A percentile compares a stretch with the other conserved stretches of the same genome.
Evolutionary conservation across 495 filamentous ascomycete species (phyloP).

Genomic region (Oidiodendron maius): DNA sequence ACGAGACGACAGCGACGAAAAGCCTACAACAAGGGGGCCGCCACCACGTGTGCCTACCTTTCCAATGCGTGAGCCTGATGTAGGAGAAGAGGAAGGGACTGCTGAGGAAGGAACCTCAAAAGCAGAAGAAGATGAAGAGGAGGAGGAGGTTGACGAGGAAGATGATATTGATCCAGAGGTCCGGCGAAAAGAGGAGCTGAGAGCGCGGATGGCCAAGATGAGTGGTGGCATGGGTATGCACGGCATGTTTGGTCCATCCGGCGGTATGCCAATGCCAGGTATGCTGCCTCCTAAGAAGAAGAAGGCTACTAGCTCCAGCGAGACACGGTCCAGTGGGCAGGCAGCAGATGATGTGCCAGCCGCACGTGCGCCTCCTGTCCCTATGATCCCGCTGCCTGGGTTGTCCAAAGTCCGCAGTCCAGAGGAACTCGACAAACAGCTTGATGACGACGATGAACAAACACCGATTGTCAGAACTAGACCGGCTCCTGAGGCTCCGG

Average conservation of each 20-base stretch:
- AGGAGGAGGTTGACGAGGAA: slow-evolving; percentile 68
- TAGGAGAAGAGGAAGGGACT: slow-evolving; percentile 35
- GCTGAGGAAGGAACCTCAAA: slow-evolving; percentile 34
- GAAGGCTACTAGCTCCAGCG: slow-evolving; percentile 32
- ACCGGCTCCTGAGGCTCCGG: slow-evolving; percentile 46
- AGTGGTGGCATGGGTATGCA: slow-evolving; percentile 97
- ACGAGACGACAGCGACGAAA: slow-evolving; percentile 67
- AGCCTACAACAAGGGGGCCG: slow-evolving; percentile 21
- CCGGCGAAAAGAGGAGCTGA: slow-evolving; percentile 77
- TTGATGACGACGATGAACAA: slow-evolving; percentile 22
- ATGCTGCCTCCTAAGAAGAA: slow-evolving; percentile 56
- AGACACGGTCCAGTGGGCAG: slow-evolving; percentile 38
- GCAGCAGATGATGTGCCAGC: slow-evolving; percentile 37
- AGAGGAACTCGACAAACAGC: slow-evolving; percentile 22
- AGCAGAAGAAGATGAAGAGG: slow-evolving; percentile 48
- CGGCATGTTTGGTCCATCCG: slow-evolving; percentile 80
- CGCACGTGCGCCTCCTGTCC: slow-evolving; percentile 59
- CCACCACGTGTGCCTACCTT: slow-evolving; percentile 23
- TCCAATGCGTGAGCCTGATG: slow-evolving; percentile 18
- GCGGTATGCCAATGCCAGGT: slow-evolving; percentile 38
- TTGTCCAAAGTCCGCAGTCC: slow-evolving; percentile 36
- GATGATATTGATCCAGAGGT: slow-evolving; percentile 91
- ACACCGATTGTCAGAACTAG: slow-evolving; percentile 27
- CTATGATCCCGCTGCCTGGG: slow-evolving; percentile 64
- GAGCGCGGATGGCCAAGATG: slow-evolving; percentile 97